phyloP scores from a whole-genome alignment of 768 basidiomycete species.

The Gymnopilus dilepis region DNA sequence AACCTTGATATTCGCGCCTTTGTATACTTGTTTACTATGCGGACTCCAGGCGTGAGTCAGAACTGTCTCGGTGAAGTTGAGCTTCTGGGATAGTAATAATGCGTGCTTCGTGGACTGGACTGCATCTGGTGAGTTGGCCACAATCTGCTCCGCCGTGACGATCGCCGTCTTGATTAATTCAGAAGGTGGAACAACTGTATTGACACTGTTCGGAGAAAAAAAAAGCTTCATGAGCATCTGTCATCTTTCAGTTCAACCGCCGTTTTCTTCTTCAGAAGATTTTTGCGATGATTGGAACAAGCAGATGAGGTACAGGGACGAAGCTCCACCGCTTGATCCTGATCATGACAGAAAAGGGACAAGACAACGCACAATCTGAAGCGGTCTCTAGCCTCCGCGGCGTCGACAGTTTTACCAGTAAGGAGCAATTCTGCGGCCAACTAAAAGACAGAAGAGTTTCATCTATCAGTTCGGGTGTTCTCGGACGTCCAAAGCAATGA shows the following conservation, averaged over 20 bases:
- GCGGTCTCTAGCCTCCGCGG: constrained; percentile 67
- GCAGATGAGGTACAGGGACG: neutral
- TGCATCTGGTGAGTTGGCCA: constrained; percentile 75
- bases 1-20: constrained; percentile 69
- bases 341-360: constrained; percentile 9
- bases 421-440: constrained; percentile 79
- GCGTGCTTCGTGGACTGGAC: constrained; percentile 80
- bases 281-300: neutral
- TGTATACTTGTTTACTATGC: constrained; percentile 58
- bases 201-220: constrained; percentile 56
- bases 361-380: constrained; percentile 73
- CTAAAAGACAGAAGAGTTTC: constrained; percentile 38
- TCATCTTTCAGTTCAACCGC: neutral
- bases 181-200: constrained; percentile 62
- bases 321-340: constrained; percentile 5
- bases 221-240: constrained; percentile 10
- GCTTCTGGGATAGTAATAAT: constrained; percentile 58
- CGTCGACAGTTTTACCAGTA: constrained; percentile 69
- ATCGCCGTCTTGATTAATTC: constrained; percentile 68
- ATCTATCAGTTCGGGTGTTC: constrained; percentile 6
- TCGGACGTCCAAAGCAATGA: constrained; percentile 5
- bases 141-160: constrained; percentile 61
- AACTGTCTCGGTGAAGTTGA: constrained; percentile 57
- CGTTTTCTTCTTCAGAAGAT: neutral
- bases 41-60: constrained; percentile 47